Conservation (phyloP, 2,329 filamentous ascomycete genomes). For the Epichloe uncinata region DNA sequence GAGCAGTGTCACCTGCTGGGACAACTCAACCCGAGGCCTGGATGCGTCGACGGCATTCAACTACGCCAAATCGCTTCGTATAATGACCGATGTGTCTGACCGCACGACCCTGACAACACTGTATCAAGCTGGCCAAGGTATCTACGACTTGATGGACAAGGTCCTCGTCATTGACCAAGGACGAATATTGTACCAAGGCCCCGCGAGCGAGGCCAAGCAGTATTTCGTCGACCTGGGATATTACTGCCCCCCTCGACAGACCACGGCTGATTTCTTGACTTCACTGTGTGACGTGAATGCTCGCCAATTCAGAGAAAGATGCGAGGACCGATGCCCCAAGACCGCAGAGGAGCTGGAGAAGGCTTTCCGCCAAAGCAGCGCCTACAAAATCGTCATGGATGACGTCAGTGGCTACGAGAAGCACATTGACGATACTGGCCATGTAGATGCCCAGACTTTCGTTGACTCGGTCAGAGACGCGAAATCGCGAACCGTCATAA, state of each 20-base stretch:
- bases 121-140: constrained; percentile 14
- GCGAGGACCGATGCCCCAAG: constrained; percentile 32
- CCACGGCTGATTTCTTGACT: constrained; percentile 50
- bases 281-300: constrained; percentile 17
- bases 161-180: constrained; percentile 52
- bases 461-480: constrained; percentile 50
- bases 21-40: constrained; percentile 68
- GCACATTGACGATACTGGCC: constrained; percentile 52
- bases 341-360: constrained; percentile 28
- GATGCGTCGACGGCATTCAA: constrained; percentile 70
- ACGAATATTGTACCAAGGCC: constrained; percentile 53
- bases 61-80: constrained; percentile 55
- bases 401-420: constrained; percentile 55
- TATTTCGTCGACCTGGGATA: constrained; percentile 44
- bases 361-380: constrained; percentile 25
- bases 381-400: constrained; percentile 30
- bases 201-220: constrained; percentile 38
- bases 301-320: constrained; percentile 1
- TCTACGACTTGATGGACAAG: constrained; percentile 41
- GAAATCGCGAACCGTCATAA: constrained; percentile 32
- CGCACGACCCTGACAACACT: constrained; percentile 17
- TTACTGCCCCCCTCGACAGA: constrained; percentile 46
- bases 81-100: constrained; percentile 58
- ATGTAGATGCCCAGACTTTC: constrained; percentile 53
- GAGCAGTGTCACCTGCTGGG: constrained; percentile 62